Evolutionary conservation across 805 yeast genomes (phyloP).

Genomic region (Candida taoyuanica): DNA sequence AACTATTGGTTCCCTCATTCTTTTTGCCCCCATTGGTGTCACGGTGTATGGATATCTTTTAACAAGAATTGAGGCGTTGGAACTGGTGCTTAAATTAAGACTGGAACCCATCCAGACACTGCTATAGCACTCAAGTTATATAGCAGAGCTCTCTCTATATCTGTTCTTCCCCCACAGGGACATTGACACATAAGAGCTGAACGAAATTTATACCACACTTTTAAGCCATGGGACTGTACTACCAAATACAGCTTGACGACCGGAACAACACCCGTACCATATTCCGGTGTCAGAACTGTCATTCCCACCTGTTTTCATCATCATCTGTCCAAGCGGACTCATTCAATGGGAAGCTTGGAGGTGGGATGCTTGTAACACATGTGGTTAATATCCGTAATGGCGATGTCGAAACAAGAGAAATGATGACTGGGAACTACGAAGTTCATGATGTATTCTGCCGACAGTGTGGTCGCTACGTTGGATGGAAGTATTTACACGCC

Average conservation of each 20-base stretch:
- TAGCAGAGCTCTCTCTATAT: too few relatives aligned
- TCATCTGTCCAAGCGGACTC: constrained; percentile 25
- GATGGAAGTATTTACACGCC: constrained; percentile 60
- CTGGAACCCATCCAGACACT: too few relatives aligned
- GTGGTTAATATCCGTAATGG: constrained; percentile 41
- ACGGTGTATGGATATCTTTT: too few relatives aligned
- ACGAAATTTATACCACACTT: too few relatives aligned
- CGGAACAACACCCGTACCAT: constrained; percentile 12
- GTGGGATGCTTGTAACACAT: constrained; percentile 48
- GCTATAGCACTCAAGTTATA: too few relatives aligned
- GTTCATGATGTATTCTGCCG: constrained; percentile 56
- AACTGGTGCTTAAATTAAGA: too few relatives aligned
- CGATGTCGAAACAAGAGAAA: constrained; percentile 35
- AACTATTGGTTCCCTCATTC: too few relatives aligned
- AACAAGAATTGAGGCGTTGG: too few relatives aligned
- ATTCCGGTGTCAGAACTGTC: constrained; percentile 20
- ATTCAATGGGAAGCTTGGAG: constrained; percentile 54
- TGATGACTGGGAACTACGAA: constrained; percentile 57
- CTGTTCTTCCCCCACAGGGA: not conserved
- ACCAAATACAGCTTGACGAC: constrained; percentile 17
- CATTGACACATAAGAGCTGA: not conserved
- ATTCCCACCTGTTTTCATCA: constrained; percentile 20
- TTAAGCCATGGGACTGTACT: constrained; percentile 19
- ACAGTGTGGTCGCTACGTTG: constrained; percentile 48
- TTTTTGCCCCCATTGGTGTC: too few relatives aligned